Conservation (phyloP, 2,329 filamentous ascomycete genomes). For the Sordariomycetes sp. region DNA sequence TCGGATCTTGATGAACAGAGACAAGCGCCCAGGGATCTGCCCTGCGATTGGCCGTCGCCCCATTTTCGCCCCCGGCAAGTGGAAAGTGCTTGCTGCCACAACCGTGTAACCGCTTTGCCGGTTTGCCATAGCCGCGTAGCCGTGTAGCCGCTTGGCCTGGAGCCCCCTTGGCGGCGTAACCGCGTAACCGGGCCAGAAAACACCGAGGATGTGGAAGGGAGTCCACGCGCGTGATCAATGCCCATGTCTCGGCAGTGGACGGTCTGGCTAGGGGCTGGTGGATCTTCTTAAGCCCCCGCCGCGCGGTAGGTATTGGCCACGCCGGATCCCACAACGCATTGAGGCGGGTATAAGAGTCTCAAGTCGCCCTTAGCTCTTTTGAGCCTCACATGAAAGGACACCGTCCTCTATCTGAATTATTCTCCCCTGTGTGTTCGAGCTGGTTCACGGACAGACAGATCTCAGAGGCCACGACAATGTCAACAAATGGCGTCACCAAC, state of each 20-base stretch:
- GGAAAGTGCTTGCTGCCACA: not conserved
- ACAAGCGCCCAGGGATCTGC: too few species aligned
- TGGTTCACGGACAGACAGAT: not conserved
- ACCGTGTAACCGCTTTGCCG: constrained; percentile 5
- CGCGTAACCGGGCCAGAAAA: not conserved
- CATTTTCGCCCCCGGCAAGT: not conserved
- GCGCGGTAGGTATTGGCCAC: too few species aligned
- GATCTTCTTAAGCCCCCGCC: too few species aligned
- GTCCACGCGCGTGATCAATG: not conserved
- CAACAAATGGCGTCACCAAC: not conserved
- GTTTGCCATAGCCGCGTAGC: not conserved
- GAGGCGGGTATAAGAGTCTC: too few species aligned
- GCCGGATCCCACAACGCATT: too few species aligned
- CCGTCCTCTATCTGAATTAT: too few species aligned
- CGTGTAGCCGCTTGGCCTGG: not conserved
- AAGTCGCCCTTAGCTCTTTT: not conserved
- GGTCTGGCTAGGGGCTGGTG: too few species aligned
- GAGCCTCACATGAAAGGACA: not conserved
- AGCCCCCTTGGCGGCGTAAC: not conserved
- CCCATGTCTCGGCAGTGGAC: not conserved
- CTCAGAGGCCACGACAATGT: not conserved
- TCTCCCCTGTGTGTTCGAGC: not conserved
- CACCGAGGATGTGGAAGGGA: too few species aligned
- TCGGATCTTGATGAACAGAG: too few species aligned
- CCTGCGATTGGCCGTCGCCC: not conserved